Percentiles rank a stretch among this genome's conserved stretches.
Evolutionary conservation across 352 stramenopile genomes (phyloP).

Genomic region (Globisporangium lucens): DNA sequence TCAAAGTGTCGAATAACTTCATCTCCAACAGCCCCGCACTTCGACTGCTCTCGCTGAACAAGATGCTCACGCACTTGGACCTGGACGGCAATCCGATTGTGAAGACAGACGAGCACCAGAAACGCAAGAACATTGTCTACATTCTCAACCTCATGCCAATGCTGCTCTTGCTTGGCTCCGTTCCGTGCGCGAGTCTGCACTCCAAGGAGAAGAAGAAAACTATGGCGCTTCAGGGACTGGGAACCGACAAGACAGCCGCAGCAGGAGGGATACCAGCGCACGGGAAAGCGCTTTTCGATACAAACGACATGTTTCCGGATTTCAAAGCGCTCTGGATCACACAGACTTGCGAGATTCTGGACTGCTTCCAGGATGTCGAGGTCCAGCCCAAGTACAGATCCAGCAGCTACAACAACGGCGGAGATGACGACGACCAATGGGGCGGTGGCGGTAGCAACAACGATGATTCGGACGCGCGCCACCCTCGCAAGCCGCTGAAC

Average conservation of each 20-base stretch:
- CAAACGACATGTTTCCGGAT: slow-evolving; percentile 29
- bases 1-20: slow-evolving; percentile 49
- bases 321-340: slow-evolving; percentile 48
- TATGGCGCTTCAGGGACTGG: background rate
- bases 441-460: slow-evolving; percentile 14
- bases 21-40: slow-evolving; percentile 50
- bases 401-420: slow-evolving; percentile 14
- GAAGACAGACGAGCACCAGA: slow-evolving; percentile 58
- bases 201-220: slow-evolving; percentile 58
- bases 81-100: slow-evolving; percentile 76
- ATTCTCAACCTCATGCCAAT: slow-evolving; percentile 73
- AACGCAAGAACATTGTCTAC: slow-evolving; percentile 69
- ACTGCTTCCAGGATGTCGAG: slow-evolving; percentile 43
- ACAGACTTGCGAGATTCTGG: slow-evolving; percentile 48
- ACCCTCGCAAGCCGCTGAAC: slow-evolving; percentile 33
- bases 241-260: background rate
- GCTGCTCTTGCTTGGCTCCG: slow-evolving; percentile 56
- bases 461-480: slow-evolving; percentile 15
- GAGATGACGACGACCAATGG: slow-evolving; percentile 22
- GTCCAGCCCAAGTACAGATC: slow-evolving; percentile 13
- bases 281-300: slow-evolving; percentile 44
- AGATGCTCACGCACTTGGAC: slow-evolving; percentile 60
- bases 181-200: slow-evolving; percentile 40
- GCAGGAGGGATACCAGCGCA: background rate
- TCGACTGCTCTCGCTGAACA: slow-evolving; percentile 72